Conservation (phyloP, 2,329 filamentous ascomycete species). For the Emmonsiellopsis sp. region DNA sequence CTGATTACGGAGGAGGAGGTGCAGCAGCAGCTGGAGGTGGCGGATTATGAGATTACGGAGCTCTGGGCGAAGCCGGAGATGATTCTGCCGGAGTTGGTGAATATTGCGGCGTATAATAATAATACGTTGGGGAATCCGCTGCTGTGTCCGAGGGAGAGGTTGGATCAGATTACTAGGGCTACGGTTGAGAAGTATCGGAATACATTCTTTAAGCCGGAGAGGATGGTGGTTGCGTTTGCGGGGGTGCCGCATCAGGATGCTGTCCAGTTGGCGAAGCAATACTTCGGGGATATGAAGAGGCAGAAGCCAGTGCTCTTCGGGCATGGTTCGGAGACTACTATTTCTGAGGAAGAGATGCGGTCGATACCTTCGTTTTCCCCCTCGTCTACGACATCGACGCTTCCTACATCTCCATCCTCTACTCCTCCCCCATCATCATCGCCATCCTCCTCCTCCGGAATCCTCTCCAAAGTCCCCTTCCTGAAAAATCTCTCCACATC, state of each 20-base stretch:
- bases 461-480: slow-evolving; percentile 79
- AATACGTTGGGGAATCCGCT: slow-evolving; percentile 94
- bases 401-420: slow-evolving; percentile 17
- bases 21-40: slow-evolving; percentile 75
- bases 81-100: slow-evolving; percentile 88
- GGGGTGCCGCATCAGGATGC: slow-evolving; percentile 78
- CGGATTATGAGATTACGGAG: slow-evolving; percentile 90
- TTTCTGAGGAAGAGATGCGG: slow-evolving; percentile 25
- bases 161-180: slow-evolving; percentile 62
- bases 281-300: slow-evolving; percentile 83
- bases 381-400: slow-evolving; percentile 28
- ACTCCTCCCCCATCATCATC: slow-evolving; percentile 18
- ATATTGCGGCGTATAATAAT: slow-evolving; percentile 90
- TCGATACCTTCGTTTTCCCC: slow-evolving; percentile 28
- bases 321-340: slow-evolving; percentile 49
- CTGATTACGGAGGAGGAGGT: slow-evolving; percentile 81
- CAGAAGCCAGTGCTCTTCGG: slow-evolving; percentile 44
- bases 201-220: slow-evolving; percentile 77
- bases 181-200: slow-evolving; percentile 72
- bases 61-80: slow-evolving; percentile 97
- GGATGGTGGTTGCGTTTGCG: slow-evolving; percentile 91
- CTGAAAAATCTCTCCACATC: slow-evolving; percentile 82
- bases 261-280: slow-evolving; percentile 67
- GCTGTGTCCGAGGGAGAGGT: slow-evolving; percentile 76
- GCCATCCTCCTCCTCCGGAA: slow-evolving; percentile 44